These are phyloP conservation scores for Theileria parva DNA, from an alignment of 169 alveolate species.

Conservation along the genomic window DNA sequence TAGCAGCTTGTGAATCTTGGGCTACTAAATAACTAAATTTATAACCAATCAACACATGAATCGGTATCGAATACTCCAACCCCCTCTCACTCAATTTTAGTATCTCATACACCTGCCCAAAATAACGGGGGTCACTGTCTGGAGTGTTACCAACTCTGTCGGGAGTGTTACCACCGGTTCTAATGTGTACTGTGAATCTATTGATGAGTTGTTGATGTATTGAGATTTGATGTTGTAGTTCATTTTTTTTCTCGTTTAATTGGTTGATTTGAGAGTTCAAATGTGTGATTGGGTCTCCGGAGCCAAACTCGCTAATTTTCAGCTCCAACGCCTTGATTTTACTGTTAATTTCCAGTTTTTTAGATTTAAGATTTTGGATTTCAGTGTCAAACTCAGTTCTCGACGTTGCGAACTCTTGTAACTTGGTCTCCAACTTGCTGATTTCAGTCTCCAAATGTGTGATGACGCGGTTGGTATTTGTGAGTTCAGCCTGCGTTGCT, in stretches of 20 bases:
- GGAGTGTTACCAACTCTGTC: slow-evolving; percentile 16
- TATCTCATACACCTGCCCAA: slow-evolving; percentile 73
- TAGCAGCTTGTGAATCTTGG: slow-evolving; percentile 66
- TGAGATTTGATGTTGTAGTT: not conserved
- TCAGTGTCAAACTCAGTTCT: not conserved
- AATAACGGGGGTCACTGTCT: slow-evolving; percentile 24
- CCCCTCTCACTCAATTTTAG: slow-evolving; percentile 59
- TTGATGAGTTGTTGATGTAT: not conserved
- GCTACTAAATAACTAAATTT: slow-evolving; percentile 70
- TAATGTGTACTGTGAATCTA: slow-evolving; percentile 13
- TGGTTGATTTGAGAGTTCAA: not conserved
- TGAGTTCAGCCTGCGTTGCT: not conserved
- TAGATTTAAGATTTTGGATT: not conserved
- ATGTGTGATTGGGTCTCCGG: not conserved
- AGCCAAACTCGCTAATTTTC: not conserved
- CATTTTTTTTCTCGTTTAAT: not conserved
- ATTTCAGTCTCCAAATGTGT: not conserved
- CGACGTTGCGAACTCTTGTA: not conserved
- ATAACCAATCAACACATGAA: slow-evolving; percentile 68
- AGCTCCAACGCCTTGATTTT: not conserved
- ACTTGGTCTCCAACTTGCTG: not conserved
- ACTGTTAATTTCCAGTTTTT: not conserved
- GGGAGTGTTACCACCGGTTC: slow-evolving; percentile 9
- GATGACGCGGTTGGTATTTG: not conserved
- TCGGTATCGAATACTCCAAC: slow-evolving; percentile 55